A percentile compares a stretch with the other conserved stretches of the same genome.
Evolutionary conservation across 176 grass and related monocot genomes (phyloP).

Genomic region (Oryza meyeriana): DNA sequence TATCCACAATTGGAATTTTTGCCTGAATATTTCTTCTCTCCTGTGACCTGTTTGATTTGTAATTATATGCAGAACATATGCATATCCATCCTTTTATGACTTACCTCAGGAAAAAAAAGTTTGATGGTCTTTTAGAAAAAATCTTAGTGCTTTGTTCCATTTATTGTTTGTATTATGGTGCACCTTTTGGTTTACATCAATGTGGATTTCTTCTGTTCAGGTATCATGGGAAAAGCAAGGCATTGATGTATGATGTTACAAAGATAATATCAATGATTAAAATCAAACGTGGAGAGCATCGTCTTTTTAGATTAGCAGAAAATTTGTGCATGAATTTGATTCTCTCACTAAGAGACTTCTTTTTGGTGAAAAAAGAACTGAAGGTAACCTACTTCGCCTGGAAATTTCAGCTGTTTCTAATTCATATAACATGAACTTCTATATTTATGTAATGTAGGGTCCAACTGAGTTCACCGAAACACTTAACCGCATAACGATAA

Average conservation of each 20-base stretch:
- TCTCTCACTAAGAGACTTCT: slow-evolving; percentile 96
- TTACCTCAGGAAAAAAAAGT: not conserved
- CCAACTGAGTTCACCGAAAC: slow-evolving; percentile 99
- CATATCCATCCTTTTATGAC: not conserved
- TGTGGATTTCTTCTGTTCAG: slow-evolving; percentile 33
- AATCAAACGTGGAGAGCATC: slow-evolving; percentile 91
- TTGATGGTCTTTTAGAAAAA: not conserved
- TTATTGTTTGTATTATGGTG: slow-evolving; percentile 10
- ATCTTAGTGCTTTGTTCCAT: not conserved
- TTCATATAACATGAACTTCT: slow-evolving; percentile 2
- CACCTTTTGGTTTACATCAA: slow-evolving; percentile 19
- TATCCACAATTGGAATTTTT: slow-evolving; percentile 20
- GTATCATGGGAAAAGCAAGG: slow-evolving; percentile 98
- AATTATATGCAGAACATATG: not conserved
- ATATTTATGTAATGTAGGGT: slow-evolving; percentile 49
- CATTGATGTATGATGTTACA: slow-evolving; percentile 99
- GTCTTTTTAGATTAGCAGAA: slow-evolving; percentile 94
- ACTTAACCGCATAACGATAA: slow-evolving; percentile 98
- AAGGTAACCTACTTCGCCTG: slow-evolving; percentile 57
- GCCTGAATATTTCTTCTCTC: not conserved
- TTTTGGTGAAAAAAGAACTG: slow-evolving; percentile 97
- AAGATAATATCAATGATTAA: slow-evolving; percentile 99
- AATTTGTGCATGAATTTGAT: slow-evolving; percentile 99
- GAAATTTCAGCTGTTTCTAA: not conserved
- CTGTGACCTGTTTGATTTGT: not conserved